Conservation (phyloP, 1,139 yeast genomes). For the Hemisphaericaspora xylanilytica region DNA sequence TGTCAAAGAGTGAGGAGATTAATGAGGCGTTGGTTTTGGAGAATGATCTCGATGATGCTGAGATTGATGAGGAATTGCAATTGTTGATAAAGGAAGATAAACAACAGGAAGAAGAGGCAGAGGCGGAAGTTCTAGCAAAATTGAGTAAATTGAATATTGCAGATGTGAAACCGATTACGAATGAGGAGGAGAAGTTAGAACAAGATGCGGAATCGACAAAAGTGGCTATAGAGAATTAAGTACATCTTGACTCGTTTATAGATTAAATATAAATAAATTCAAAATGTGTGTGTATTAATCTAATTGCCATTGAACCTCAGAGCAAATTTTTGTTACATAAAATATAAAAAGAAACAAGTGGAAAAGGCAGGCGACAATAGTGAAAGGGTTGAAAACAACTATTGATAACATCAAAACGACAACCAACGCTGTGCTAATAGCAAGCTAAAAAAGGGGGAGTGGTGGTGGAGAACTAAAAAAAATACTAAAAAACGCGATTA, state of each 20-base stretch:
- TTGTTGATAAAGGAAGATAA: slow-evolving; percentile 7
- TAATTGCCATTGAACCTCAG: background rate
- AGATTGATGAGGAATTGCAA: slow-evolving; percentile 34
- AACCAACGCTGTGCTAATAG: no score
- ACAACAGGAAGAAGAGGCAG: slow-evolving; percentile 7
- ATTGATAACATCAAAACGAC: no score
- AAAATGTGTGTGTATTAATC: background rate
- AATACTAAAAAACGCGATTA: background rate
- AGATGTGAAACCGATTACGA: background rate
- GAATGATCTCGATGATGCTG: slow-evolving; percentile 18
- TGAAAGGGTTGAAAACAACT: no score
- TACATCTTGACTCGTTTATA: background rate
- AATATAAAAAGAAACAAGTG: no score
- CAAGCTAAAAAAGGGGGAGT: no score
- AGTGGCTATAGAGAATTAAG: background rate
- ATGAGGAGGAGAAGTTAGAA: background rate
- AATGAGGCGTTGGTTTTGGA: slow-evolving; percentile 28
- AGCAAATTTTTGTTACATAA: no score
- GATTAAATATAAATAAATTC: background rate
- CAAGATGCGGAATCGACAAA: background rate
- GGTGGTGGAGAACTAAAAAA: slow-evolving; percentile 1
- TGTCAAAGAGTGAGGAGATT: slow-evolving; percentile 31
- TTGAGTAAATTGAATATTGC: slow-evolving; percentile 12
- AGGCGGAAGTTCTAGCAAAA: slow-evolving; percentile 8
- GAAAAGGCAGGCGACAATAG: no score